phyloP scores from a whole-genome alignment of 805 yeast species.

The Spathaspora girioi region DNA sequence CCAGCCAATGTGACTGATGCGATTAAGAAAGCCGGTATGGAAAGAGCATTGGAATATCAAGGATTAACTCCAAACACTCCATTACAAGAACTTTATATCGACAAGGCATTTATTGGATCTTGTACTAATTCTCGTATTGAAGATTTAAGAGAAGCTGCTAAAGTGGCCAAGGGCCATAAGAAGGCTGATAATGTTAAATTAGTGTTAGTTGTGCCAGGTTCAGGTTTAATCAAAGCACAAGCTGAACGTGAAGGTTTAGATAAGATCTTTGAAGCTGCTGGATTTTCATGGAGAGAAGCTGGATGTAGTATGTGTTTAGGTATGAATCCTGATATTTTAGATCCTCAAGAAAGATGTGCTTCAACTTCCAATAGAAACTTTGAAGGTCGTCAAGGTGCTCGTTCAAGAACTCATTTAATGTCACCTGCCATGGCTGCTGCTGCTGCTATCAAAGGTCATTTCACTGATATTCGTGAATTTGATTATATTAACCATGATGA shows the following conservation, averaged over 20 bases:
- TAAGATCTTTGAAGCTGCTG: conserved; percentile 85
- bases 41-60: conserved; percentile 88
- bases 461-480: conserved; percentile 85
- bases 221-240: conserved; percentile 88
- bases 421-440: conserved; percentile 99
- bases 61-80: conserved; percentile 85
- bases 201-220: conserved; percentile 95
- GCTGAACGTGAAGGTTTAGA: conserved; percentile 96
- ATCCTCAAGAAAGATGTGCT: conserved; percentile 96
- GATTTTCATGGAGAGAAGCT: conserved; percentile 99
- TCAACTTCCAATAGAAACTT: conserved; percentile 98
- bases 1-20: conserved; percentile 73
- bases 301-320: conserved; percentile 99
- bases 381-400: conserved; percentile 98
- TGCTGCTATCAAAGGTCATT: conserved; percentile 88
- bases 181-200: conserved; percentile 77
- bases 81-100: conserved; percentile 68
- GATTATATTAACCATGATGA: conserved; percentile 56
- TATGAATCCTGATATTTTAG: conserved; percentile 96
- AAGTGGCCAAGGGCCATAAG: conserved; percentile 84
- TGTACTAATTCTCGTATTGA: conserved; percentile 98
- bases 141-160: conserved; percentile 94
- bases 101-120: conserved; percentile 95
- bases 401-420: conserved; percentile 94
- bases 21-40: conserved; percentile 76